phyloP scores from a whole-genome alignment of 345 rosid species.

The Brassica carinata region DNA sequence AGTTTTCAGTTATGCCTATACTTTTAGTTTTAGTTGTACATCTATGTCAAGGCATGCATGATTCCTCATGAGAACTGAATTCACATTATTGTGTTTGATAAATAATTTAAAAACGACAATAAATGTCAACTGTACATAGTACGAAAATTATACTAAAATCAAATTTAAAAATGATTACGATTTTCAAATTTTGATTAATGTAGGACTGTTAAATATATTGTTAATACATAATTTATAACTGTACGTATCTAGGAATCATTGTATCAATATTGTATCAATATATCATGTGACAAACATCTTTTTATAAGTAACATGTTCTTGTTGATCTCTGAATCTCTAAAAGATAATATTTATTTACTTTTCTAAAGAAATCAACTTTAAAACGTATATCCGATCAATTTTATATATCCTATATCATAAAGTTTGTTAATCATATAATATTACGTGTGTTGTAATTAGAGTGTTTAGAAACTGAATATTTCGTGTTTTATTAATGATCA shows the following conservation, averaged over 20 bases:
- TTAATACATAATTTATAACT: neutral
- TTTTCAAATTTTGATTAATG: neutral
- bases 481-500: no score
- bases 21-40: neutral
- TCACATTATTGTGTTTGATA: neutral
- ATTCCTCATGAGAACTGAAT: neutral
- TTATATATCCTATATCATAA: neutral
- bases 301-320: slow-evolving; percentile 7
- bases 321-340: neutral
- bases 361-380: neutral
- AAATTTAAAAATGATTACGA: neutral
- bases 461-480: no score
- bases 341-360: neutral
- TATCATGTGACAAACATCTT: neutral
- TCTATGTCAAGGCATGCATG: slow-evolving; percentile 14
- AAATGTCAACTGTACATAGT: neutral
- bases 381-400: neutral
- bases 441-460: no score
- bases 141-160: neutral
- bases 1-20: neutral
- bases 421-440: neutral
- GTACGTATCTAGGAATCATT: neutral
- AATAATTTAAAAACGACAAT: neutral
- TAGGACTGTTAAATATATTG: no score
- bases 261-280: neutral